Evolutionary conservation across 352 stramenopile species (phyloP).

Genomic region (Phytophthora vignae): DNA sequence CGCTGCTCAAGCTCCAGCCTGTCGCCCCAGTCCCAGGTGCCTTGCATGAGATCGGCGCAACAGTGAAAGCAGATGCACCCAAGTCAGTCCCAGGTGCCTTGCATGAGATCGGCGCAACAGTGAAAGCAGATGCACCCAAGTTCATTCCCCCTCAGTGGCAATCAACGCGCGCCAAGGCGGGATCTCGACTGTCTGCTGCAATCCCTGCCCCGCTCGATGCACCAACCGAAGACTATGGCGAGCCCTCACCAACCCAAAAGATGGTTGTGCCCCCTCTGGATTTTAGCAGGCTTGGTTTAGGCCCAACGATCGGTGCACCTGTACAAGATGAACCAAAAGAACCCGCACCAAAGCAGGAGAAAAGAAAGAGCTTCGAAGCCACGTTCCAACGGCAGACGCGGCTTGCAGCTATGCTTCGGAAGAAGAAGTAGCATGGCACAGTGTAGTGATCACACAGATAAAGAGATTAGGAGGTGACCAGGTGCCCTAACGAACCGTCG

Average conservation of each 20-base stretch:
- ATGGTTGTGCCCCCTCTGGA: constrained; percentile 37
- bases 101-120: constrained; percentile 4
- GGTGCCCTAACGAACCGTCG: constrained; percentile 22
- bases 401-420: constrained; percentile 62
- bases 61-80: constrained; percentile 9
- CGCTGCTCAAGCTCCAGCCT: constrained; percentile 28
- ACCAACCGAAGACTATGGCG: constrained; percentile 6
- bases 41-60: constrained; percentile 11
- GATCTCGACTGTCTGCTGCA: constrained; percentile 12
- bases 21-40: constrained; percentile 24
- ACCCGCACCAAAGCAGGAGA: constrained; percentile 37
- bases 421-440: constrained; percentile 35
- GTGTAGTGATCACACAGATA: neutral
- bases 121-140: constrained; percentile 25
- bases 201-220: constrained; percentile 9
- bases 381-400: constrained; percentile 59
- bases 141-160: constrained; percentile 60
- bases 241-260: constrained; percentile 14
- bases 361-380: constrained; percentile 53
- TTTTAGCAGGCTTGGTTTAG: constrained; percentile 31
- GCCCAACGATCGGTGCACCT: constrained; percentile 6
- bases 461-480: constrained; percentile 7
- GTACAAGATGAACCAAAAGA: constrained; percentile 19
- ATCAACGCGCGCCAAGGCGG: constrained; percentile 57
- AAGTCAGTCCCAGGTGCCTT: constrained; percentile 28